phyloP scores from a whole-genome alignment of 371 early-diverging fungal genomes.

The Gilbertella persicaria region DNA sequence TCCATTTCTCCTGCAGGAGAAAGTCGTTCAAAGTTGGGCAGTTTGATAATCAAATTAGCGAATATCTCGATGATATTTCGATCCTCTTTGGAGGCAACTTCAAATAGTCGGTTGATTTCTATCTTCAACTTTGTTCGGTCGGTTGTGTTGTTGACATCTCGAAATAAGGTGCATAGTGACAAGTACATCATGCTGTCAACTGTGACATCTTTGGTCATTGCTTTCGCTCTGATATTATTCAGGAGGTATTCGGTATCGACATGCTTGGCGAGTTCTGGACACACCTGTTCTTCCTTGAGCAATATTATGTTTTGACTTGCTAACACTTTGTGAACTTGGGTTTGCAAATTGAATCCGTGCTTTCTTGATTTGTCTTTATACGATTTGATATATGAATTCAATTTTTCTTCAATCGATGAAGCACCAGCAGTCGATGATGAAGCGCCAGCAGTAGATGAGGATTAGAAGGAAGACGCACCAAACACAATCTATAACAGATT shows the following conservation, averaged over 20 bases:
- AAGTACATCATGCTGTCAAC: constrained; percentile 1
- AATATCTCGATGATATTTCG: constrained; percentile 11
- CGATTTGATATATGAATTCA: constrained; percentile 12
- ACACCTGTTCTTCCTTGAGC: constrained; percentile 11
- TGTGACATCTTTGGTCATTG: constrained; percentile 16
- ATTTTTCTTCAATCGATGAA: constrained; percentile 17
- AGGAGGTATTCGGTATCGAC: constrained; percentile 18
- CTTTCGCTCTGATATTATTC: constrained; percentile 1
- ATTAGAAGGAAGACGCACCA: constrained; percentile 10
- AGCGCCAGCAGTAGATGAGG: constrained; percentile 8
- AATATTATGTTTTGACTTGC: constrained; percentile 15
- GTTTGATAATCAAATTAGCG: constrained; percentile 11
- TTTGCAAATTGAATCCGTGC: constrained; percentile 19
- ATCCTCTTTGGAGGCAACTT: constrained; percentile 18
- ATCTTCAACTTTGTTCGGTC: no score
- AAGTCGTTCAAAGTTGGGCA: constrained; percentile 11
- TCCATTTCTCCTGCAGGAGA: constrained; percentile 18
- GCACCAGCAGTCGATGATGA: constrained; percentile 3
- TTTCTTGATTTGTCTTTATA: constrained; percentile 18
- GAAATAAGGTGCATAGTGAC: constrained; percentile 11
- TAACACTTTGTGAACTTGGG: constrained; percentile 19
- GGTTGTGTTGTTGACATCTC: constrained; percentile 14
- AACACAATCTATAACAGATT: constrained; percentile 13
- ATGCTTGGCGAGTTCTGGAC: constrained; percentile 13
- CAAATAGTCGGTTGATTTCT: no score